Base-by-base conservation (phyloP, 2,329 filamentous ascomycete genomes). In the Podosphaera xanthii region DNA sequence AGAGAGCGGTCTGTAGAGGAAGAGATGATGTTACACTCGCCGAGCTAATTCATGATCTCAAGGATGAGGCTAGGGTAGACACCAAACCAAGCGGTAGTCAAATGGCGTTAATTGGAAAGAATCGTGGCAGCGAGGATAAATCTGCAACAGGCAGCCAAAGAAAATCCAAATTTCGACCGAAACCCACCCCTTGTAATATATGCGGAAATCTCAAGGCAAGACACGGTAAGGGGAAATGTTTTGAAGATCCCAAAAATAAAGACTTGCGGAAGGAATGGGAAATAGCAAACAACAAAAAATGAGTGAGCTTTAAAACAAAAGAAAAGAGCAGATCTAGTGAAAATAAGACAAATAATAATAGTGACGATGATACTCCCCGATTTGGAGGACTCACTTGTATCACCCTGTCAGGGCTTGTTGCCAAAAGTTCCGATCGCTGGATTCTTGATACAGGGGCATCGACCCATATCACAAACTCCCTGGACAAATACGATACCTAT, bases 231-330 rank as follows among this genome's bases (percentile, higher is more conserved):
- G 53, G 38, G 38, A 56, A 56, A 40, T 56, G 53, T 42, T 42
- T 56, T 44, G 53, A 56, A 56, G 53, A 56, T 35, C 53, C 53
- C 10, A 56, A 56, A 44, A 54, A 56, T 35, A 56, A 40, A 44
- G 30, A 56, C 30, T 22, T 36, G 33, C 35, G 33, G 38, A 22
- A 22, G n/a, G 22, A 35, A 34, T 35, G 52, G 52, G 52, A 54
- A 34, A n/a, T 14, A n/a, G 22, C 22, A 36, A 6, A 36, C 30
- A 54, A 35, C 12, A 38, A 54, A 38, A 53, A 35, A 35, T 54
- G 31, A 33, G 34, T 33, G 33, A 54, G 52, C 34, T 54, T n/a
- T 34, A 54, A 34, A 54, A 36, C 30, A 36, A 30, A 33, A n/a
- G 33, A 54, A 38, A 54, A 54, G 52, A 36, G 34, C 12, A 54